Conservation (phyloP, 2,329 filamentous ascomycete genomes). For the Phyllosticta capitalensis region DNA sequence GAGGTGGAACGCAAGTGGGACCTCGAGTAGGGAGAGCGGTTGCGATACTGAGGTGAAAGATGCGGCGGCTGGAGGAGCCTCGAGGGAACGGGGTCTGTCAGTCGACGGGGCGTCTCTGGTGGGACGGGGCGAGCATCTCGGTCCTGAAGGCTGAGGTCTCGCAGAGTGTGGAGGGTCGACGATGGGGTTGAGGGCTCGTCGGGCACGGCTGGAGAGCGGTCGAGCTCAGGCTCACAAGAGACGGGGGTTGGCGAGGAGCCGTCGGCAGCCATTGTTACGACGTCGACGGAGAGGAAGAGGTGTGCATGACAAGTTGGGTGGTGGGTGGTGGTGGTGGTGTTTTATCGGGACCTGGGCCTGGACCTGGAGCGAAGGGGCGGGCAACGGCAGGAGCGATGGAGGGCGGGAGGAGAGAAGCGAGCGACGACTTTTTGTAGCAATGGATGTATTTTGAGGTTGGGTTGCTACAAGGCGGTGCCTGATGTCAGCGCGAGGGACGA, state of each 20-base stretch:
- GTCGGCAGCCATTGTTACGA: neutral
- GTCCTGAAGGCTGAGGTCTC: conserved; percentile 3
- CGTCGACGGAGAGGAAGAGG: neutral
- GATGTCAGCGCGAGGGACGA: neutral
- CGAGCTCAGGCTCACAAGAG: conserved; percentile 1
- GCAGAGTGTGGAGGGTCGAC: conserved; percentile 3
- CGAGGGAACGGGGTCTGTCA: conserved; percentile 29
- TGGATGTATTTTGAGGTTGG: neutral
- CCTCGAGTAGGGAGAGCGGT: conserved; percentile 39
- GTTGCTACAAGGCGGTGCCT: neutral
- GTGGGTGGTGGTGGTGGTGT: neutral
- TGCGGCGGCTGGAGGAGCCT: conserved; percentile 18
- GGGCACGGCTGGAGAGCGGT: neutral
- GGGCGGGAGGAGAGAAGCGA: neutral
- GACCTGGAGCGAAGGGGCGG: neutral
- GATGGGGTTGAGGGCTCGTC: neutral
- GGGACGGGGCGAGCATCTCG: conserved; percentile 12
- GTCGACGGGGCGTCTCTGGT: conserved; percentile 27
- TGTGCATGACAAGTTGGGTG: neutral
- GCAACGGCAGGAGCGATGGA: neutral
- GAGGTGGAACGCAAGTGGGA: conserved; percentile 38
- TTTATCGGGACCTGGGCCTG: neutral
- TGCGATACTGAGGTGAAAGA: conserved; percentile 29
- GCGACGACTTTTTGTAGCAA: neutral
- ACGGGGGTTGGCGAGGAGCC: neutral